Conservation (phyloP, 1,284 basidiomycete species). For the Malassezia yamatoensis region DNA sequence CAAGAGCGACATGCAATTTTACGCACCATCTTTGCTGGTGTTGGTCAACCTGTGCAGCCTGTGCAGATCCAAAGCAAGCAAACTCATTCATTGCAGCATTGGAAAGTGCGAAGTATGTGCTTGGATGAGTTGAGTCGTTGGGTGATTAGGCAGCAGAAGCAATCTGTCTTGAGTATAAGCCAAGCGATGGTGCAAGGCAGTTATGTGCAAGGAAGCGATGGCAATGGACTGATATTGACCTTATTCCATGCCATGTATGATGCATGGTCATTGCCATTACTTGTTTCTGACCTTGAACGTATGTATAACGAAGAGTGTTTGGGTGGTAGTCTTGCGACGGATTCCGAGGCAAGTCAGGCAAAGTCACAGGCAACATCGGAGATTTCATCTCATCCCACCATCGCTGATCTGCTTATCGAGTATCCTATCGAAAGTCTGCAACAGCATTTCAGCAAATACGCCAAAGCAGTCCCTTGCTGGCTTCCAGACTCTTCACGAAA, state of each 20-base stretch:
- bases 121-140: background rate
- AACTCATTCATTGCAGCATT: background rate
- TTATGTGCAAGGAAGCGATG: conserved; percentile 3
- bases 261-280: conserved; percentile 31
- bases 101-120: background rate
- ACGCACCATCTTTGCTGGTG: conserved; percentile 25
- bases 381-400: too few relatives aligned
- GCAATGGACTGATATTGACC: conserved; percentile 26
- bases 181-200: conserved; percentile 2
- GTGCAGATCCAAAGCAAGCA: conserved; percentile 21
- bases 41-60: conserved; percentile 11
- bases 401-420: too few relatives aligned
- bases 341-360: conserved; percentile 7
- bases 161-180: background rate
- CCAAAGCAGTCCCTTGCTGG: conserved; percentile 4
- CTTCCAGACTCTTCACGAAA: background rate
- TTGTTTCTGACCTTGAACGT: conserved; percentile 26
- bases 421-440: background rate
- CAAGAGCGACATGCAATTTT: conserved; percentile 27
- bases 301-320: conserved; percentile 15
- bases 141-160: background rate
- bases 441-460: conserved; percentile 19
- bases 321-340: too few relatives aligned
- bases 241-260: conserved; percentile 44
- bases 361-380: conserved; percentile 4